Evolutionary conservation across 2,329 filamentous ascomycete species (phyloP).

Genomic region (Fusarium mangiferae): DNA sequence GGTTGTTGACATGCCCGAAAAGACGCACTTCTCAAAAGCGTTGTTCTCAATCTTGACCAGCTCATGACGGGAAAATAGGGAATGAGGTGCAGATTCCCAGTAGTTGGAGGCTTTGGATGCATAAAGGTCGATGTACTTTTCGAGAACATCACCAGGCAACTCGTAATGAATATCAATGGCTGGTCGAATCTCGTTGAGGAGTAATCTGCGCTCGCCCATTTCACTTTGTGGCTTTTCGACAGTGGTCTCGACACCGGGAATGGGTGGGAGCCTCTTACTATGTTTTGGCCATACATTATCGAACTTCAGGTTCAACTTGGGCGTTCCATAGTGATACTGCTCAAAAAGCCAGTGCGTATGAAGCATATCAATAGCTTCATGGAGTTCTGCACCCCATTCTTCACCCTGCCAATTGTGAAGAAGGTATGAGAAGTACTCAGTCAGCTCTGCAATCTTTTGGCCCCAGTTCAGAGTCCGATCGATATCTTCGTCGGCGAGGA

Average conservation of each 20-base stretch:
- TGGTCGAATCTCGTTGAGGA: conserved; percentile 14
- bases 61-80: conserved; percentile 40
- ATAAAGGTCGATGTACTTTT: conserved; percentile 24
- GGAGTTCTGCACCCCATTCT: conserved; percentile 46
- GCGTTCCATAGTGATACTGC: conserved; percentile 47
- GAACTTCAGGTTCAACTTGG: conserved; percentile 44
- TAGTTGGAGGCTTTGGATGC: conserved; percentile 13
- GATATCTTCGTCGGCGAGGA: conserved; percentile 60
- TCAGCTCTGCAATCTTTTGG: conserved; percentile 49
- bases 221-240: conserved; percentile 1
- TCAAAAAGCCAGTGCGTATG: conserved; percentile 50
- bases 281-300: conserved; percentile 21
- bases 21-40: conserved; percentile 50
- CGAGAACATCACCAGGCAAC: conserved; percentile 22
- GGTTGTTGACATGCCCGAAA: conserved; percentile 36
- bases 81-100: conserved; percentile 1
- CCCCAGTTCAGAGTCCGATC: conserved; percentile 55
- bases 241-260: conserved; percentile 23
- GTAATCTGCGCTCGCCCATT: conserved; percentile 26
- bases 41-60: conserved; percentile 50
- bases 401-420: conserved; percentile 33
- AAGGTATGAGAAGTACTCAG: conserved; percentile 54
- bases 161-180: conserved; percentile 43
- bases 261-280: conserved; percentile 44
- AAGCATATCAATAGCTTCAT: conserved; percentile 49